phyloP scores from a whole-genome alignment of 257 asterid species.

The Scutellaria galericulata region DNA sequence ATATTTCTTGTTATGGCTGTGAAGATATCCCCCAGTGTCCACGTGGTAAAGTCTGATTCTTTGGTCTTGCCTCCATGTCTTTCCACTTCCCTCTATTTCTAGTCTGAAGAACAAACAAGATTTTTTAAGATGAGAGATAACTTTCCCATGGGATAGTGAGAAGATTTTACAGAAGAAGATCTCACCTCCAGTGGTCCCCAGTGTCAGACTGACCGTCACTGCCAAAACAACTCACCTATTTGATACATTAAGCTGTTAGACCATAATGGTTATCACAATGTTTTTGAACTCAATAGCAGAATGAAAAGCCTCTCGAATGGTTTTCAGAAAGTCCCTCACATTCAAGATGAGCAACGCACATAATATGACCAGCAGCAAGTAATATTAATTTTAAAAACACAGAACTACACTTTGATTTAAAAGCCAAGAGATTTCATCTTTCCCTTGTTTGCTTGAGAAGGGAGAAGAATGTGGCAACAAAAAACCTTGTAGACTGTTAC shows the following conservation, averaged over 20 bases:
- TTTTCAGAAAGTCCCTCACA: not conserved
- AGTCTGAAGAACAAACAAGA: conserved; percentile 48
- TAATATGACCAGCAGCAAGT: no score
- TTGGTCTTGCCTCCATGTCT: conserved; percentile 92
- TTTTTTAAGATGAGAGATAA: conserved; percentile 6
- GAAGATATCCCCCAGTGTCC: conserved; percentile 81
- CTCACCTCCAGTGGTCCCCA: conserved; percentile 82
- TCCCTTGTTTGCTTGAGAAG: not conserved
- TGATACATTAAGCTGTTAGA: conserved; percentile 13
- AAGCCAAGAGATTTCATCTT: not conserved
- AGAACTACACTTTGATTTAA: not conserved
- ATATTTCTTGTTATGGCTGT: conserved; percentile 90
- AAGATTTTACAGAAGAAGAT: not conserved
- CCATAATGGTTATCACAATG: not conserved
- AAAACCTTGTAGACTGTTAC: not conserved
- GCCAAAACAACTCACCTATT: conserved; percentile 89
- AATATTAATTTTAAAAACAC: not conserved
- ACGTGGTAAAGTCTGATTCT: conserved; percentile 74
- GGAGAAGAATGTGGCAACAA: not conserved
- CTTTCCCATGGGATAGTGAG: not conserved
- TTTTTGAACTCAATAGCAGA: conserved; percentile 5
- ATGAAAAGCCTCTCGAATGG: not conserved
- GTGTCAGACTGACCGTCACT: conserved; percentile 73
- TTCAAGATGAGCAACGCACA: not conserved
- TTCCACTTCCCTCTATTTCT: conserved; percentile 84